Evolutionary conservation across 805 yeast genomes (phyloP).

Genomic region (Starmera caribaea): DNA sequence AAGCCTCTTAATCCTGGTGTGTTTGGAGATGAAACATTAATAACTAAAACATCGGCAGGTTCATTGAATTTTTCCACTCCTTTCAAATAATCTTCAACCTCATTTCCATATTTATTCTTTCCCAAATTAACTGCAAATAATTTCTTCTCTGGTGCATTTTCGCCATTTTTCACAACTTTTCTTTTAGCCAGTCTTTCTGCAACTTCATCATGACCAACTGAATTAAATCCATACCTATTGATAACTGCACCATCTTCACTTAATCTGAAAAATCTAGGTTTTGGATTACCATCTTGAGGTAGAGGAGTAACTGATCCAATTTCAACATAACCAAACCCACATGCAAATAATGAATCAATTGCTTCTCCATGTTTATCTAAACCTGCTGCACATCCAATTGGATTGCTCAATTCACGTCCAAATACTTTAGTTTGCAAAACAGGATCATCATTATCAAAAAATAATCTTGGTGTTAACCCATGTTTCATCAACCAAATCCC

Average conservation of each 20-base stretch:
- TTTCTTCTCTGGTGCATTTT: slow-evolving; percentile 32
- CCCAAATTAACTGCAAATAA: slow-evolving; percentile 81
- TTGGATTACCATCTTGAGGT: slow-evolving; percentile 93
- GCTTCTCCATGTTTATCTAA: slow-evolving; percentile 91
- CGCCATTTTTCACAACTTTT: slow-evolving; percentile 25
- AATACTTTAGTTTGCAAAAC: slow-evolving; percentile 52
- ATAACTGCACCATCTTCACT: slow-evolving; percentile 83
- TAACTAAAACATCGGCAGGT: slow-evolving; percentile 79
- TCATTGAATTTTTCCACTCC: slow-evolving; percentile 81
- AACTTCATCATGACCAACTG: slow-evolving; percentile 76
- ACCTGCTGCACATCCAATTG: slow-evolving; percentile 94
- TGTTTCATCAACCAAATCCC: slow-evolving; percentile 64
- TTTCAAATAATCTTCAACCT: slow-evolving; percentile 70
- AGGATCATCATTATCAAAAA: slow-evolving; percentile 41
- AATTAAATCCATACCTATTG: slow-evolving; percentile 91
- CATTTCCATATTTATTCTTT: slow-evolving; percentile 88
- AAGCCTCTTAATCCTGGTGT: slow-evolving; percentile 90
- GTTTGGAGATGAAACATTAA: slow-evolving; percentile 91
- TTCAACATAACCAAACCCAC: slow-evolving; percentile 87
- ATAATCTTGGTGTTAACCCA: slow-evolving; percentile 57
- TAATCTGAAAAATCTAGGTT: slow-evolving; percentile 83
- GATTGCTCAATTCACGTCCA: slow-evolving; percentile 56
- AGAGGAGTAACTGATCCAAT: slow-evolving; percentile 88
- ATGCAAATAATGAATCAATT: slow-evolving; percentile 64
- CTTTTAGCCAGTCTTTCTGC: slow-evolving; percentile 59